Evolutionary conservation across 2,329 filamentous ascomycete species (phyloP), one percentile per base, ranked within the genome.

Genomic region (Hirsutella minnesotensis): DNA sequence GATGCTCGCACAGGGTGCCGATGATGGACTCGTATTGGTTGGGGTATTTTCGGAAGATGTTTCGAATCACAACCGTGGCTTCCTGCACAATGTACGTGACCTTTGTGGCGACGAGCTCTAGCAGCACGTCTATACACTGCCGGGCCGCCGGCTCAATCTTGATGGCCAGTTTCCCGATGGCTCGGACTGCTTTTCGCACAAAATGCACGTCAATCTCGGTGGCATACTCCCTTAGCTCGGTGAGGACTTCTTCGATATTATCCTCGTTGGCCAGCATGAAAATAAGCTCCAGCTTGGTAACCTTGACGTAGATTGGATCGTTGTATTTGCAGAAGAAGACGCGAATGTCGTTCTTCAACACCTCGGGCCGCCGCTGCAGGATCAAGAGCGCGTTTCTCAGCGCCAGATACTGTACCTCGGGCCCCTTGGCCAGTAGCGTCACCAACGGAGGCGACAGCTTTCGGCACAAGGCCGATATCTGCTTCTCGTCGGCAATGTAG

Each of bases 321-420:
- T 98, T 98, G 66, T 98, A 98, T 72, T 98, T 98, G 79, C 92
- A 98, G 66, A 98, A 98, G 67, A 98, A 98, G 27, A 98, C 92
- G 38, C 92, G 80, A 48, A 98, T 96, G 62, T 98, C 92, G 63
- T 95, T 96, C 49, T 88, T 79, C 42, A 98, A 66, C 9, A 98
- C 90, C 56, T 96, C 92, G 0, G 92, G 92, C 44, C 90, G 76
- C 53, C 90, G 76, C 61, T 98, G 92, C 41, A 98, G 69, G 52
- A 98, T 98, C 13, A 98, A 72, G 2, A 98, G 73, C 0, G 92
- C 92, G 58, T 98, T 98, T 49, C 92, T 76, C 16, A 98, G 73
- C 0, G 92, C 92, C 7, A 98, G 74, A 58, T 98, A 98, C 61
- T 98, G 92, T n/a, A 98, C 92, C 60, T 98, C 92, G 1, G 92